Evolutionary conservation across 257 asterid genomes (phyloP).

Genomic region (Nicotiana obtusifolia): DNA sequence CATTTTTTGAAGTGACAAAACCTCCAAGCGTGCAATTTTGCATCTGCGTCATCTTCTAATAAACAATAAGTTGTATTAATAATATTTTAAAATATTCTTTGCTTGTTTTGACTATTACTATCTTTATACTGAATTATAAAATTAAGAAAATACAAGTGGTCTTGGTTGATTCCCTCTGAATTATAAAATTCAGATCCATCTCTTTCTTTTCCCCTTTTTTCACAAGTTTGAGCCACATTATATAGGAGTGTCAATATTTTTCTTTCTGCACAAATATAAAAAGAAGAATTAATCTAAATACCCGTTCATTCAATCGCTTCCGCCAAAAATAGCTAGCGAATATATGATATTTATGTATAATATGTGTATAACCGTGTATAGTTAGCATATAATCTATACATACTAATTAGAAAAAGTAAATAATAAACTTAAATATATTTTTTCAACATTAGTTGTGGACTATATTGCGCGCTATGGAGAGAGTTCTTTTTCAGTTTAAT

Average conservation of each 20-base stretch:
- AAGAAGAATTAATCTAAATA: no score
- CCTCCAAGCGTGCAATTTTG: neutral
- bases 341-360: no score
- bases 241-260: no score
- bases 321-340: no score
- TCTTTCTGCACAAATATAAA: no score
- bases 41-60: neutral
- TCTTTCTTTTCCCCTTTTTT: neutral
- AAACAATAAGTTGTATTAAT: neutral
- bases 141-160: neutral
- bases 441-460: neutral
- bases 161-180: neutral
- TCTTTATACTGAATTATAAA: neutral
- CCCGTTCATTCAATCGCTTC: no score
- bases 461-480: no score
- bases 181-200: neutral
- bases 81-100: neutral
- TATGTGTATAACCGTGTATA: no score
- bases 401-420: no score
- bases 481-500: neutral
- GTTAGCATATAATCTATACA: no score
- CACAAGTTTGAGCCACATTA: neutral
- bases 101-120: neutral
- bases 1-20: neutral
- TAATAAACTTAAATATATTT: no score